Conservation (phyloP, 2,329 filamentous ascomycete genomes). For the Cercospora citrullina region DNA sequence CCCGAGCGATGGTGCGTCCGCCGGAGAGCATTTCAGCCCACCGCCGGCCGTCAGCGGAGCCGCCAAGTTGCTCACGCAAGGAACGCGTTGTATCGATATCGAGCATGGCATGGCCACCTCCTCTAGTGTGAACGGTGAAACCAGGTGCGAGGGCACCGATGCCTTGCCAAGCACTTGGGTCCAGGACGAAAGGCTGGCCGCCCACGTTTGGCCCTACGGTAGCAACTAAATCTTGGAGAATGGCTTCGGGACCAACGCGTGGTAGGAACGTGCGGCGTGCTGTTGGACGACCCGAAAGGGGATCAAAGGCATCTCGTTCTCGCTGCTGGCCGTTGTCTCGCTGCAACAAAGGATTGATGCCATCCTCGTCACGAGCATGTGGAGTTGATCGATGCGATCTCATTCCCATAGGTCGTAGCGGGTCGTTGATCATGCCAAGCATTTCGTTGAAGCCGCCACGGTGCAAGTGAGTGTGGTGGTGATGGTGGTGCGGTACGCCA, state of each 20-base stretch:
- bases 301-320: constrained; percentile 13
- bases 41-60: constrained; percentile 7
- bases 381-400: constrained; percentile 38
- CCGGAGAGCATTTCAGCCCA: constrained; percentile 44
- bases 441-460: constrained; percentile 31
- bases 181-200: constrained; percentile 26
- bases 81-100: constrained; percentile 34
- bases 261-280: constrained; percentile 28
- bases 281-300: constrained; percentile 13
- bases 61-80: constrained; percentile 28
- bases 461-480: constrained; percentile 33
- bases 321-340: constrained; percentile 25
- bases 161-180: constrained; percentile 27
- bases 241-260: constrained; percentile 23
- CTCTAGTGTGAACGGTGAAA: constrained; percentile 28
- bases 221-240: constrained; percentile 33
- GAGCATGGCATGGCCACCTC: constrained; percentile 26
- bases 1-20: constrained; percentile 48
- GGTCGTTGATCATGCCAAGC: constrained; percentile 32
- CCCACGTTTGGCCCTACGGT: constrained; percentile 25
- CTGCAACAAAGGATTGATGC: constrained; percentile 81
- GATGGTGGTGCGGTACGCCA: constrained; percentile 25
- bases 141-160: constrained; percentile 25
- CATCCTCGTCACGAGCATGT: constrained; percentile 66
- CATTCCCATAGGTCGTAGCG: constrained; percentile 24